A percentile compares a stretch with the other conserved stretches of the same genome.
These are phyloP conservation scores for Scutellaria baicalensis DNA, from an alignment of 257 asterid genomes.

Conservation along the genomic window DNA sequence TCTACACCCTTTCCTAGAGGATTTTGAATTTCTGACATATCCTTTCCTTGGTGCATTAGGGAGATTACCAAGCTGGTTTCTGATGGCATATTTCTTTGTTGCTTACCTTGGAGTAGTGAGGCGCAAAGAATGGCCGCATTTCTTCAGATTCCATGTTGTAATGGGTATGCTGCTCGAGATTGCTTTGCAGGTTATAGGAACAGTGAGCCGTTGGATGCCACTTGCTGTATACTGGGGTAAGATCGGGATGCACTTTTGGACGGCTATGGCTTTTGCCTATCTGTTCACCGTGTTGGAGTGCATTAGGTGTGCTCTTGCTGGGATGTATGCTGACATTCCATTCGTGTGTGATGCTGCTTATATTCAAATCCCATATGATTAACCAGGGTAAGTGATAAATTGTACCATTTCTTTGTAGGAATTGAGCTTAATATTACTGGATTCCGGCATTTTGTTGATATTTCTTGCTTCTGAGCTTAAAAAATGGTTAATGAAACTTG, in stretches of 20 bases:
- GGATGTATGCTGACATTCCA: conserved; percentile 88
- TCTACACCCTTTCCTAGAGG: conserved; percentile 67
- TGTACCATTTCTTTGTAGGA: background rate
- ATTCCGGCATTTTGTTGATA: background rate
- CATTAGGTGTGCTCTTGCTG: conserved; percentile 71
- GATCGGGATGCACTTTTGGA: conserved; percentile 87
- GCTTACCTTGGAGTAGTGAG: conserved; percentile 90
- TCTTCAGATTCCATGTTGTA: conserved; percentile 82
- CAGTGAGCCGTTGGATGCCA: conserved; percentile 86
- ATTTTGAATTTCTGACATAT: conserved; percentile 54
- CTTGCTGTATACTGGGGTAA: conserved; percentile 73
- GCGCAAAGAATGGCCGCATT: conserved; percentile 92
- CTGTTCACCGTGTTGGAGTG: conserved; percentile 80
- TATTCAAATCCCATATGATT: conserved; percentile 81
- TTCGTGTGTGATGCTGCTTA: conserved; percentile 91
- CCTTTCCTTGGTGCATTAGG: conserved; percentile 65
- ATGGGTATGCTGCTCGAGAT: conserved; percentile 88
- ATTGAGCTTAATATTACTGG: background rate
- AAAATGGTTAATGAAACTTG: background rate
- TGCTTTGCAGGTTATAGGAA: conserved; percentile 73
- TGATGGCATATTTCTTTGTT: conserved; percentile 74
- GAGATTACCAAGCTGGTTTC: conserved; percentile 75
- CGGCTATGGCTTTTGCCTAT: conserved; percentile 53
- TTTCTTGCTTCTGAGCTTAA: background rate
- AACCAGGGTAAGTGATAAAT: conserved; percentile 4